Evolutionary conservation across 164 flowering plant genomes (phyloP), one percentile per base, ranked within the genome.

Genomic region (Vitis cinerea): DNA sequence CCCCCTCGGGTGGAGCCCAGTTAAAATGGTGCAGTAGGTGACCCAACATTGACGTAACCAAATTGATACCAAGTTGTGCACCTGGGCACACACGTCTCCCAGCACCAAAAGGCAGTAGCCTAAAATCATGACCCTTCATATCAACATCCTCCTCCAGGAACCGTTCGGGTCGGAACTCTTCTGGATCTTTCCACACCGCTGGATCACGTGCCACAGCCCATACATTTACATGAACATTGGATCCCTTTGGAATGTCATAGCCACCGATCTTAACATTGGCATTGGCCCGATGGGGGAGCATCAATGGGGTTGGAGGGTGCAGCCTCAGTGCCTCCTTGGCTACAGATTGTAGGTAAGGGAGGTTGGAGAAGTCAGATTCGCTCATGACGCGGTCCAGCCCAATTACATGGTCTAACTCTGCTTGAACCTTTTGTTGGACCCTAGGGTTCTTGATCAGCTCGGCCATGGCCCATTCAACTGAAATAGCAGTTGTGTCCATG

Each of bases 201-300:
- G 85, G 85, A 54, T 83, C 85, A 15, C 83, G 78, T 23, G 82
- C 83, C 4, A 83, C 60, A 10, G 83, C 85, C 85, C 85, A 83
- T 1, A 83, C 85, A 54, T 83, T 83, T 5, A 83, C 83, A n/a
- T 78, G 76, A 17, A 83, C 78, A 23, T 68, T 80, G 10, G 85
- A 73, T 30, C 83, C 83, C 61, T 83, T 83, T 1, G 85, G 85
- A 48, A 83, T 74, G 80, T 83, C 83, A 17, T 78, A 83, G 55
- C 85, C 83, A 4, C 83, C 83, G 4, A 83, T 67, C 50, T 78
- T 78, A 55, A 80, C 82, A n/a, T 74, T 67, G 50, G 79, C 71
- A 59, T 68, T 77, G 69, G 85, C 76, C 9, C 75, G 75, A 68
- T 82, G 85, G 9, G 85, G 85, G 1, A 82, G 78, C 85, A 82